phyloP scores from a whole-genome alignment of 176 grass and related monocot species.

The Carex littledalei region DNA sequence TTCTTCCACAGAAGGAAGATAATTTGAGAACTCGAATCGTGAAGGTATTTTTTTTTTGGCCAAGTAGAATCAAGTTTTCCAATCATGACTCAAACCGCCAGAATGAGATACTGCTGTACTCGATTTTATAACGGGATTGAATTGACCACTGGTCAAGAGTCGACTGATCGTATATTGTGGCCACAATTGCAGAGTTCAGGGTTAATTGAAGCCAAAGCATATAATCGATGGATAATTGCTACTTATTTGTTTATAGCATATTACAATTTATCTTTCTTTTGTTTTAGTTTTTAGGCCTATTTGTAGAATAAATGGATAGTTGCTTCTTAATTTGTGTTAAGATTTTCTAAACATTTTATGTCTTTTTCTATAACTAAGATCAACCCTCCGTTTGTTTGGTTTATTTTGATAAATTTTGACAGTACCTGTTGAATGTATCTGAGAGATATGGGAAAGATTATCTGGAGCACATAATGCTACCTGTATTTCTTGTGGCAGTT shows the following conservation, averaged over 20 bases:
- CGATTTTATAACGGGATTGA: not conserved
- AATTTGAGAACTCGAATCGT: slow-evolving; percentile 69
- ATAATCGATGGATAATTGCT: not conserved
- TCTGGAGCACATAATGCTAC: slow-evolving; percentile 83
- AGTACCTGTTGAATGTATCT: slow-evolving; percentile 87
- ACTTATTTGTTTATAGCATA: not conserved
- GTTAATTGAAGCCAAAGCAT: not conserved
- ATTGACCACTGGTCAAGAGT: not conserved
- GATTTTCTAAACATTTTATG: not conserved
- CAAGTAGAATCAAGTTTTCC: not conserved
- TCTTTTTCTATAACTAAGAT: not conserved
- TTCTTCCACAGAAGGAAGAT: slow-evolving; percentile 85
- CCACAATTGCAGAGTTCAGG: not conserved
- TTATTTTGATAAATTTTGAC: slow-evolving; percentile 28
- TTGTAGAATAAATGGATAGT: not conserved
- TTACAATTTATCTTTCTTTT: not conserved
- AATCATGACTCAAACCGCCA: not conserved
- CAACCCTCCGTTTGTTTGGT: slow-evolving; percentile 4
- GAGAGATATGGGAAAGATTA: slow-evolving; percentile 70
- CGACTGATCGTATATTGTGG: not conserved
- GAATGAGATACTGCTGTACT: not conserved
- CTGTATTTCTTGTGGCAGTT: slow-evolving; percentile 90
- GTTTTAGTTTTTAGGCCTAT: not conserved
- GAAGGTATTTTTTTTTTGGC: slow-evolving; percentile 40
- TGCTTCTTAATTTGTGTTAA: not conserved